These are phyloP conservation scores for Zoysia japonica DNA, from an alignment of 176 grass and related monocot genomes.

Conservation along the genomic window DNA sequence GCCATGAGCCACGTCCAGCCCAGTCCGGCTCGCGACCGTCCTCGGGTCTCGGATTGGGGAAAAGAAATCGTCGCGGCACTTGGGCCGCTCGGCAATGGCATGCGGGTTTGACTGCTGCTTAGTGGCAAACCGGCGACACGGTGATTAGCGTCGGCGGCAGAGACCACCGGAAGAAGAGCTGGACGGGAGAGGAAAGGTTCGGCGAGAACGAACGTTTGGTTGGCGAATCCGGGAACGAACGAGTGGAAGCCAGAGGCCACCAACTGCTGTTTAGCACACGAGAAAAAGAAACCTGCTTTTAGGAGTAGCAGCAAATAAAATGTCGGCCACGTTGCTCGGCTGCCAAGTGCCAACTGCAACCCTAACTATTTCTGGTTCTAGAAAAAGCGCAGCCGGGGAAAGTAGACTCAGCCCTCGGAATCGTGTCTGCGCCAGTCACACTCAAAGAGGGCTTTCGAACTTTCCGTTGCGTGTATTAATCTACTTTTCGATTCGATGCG, in stretches of 20 bases:
- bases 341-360: not conserved
- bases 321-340: slow-evolving; percentile 11
- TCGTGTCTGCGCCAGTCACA: not conserved
- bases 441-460: slow-evolving; percentile 6
- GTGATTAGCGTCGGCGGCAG: not conserved
- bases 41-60: too few relatives aligned
- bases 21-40: too few relatives aligned
- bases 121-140: too few relatives aligned
- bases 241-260: not conserved
- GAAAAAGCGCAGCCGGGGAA: not conserved
- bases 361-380: slow-evolving; percentile 2
- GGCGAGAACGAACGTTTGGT: not conserved
- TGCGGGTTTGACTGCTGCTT: not conserved
- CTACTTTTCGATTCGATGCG: too few relatives aligned
- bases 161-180: not conserved
- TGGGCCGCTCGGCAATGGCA: too few relatives aligned
- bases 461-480: not conserved
- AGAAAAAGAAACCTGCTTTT: not conserved
- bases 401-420: not conserved
- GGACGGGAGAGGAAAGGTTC: not conserved
- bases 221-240: not conserved
- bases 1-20: too few relatives aligned
- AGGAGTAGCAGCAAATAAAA: not conserved
- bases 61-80: too few relatives aligned
- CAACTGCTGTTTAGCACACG: not conserved